These are phyloP conservation scores for Mangifera indica DNA, from an alignment of 345 rosid species.

Conservation along the genomic window DNA sequence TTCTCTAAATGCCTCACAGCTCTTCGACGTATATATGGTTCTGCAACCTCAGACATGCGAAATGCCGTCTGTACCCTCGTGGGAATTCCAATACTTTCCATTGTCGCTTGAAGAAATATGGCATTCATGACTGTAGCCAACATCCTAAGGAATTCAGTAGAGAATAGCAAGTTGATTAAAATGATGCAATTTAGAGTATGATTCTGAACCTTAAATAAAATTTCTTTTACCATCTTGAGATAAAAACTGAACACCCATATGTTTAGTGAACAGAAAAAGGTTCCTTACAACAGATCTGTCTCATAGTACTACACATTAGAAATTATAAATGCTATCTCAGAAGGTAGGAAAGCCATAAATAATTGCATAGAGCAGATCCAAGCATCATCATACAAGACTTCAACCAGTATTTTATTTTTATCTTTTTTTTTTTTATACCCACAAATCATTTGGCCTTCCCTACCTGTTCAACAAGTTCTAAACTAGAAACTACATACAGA, in stretches of 20 bases:
- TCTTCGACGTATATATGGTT: conserved; percentile 86
- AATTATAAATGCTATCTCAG: not conserved
- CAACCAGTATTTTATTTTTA: too few species aligned
- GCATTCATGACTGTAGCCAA: conserved; percentile 98
- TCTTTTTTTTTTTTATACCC: too few species aligned
- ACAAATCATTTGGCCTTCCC: too few species aligned
- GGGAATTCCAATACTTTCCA: conserved; percentile 96
- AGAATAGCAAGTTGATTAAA: not conserved
- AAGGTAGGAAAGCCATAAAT: not conserved
- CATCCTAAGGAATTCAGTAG: conserved; percentile 52
- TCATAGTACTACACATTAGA: not conserved
- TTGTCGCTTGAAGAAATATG: conserved; percentile 90
- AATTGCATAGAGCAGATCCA: not conserved
- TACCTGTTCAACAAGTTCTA: too few species aligned
- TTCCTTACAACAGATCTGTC: not conserved
- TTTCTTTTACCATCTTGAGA: not conserved
- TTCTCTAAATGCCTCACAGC: conserved; percentile 93
- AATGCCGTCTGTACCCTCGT: conserved; percentile 95
- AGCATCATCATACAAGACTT: too few species aligned
- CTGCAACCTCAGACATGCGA: conserved; percentile 95
- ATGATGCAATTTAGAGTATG: not conserved
- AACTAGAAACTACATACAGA: too few species aligned
- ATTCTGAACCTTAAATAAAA: not conserved
- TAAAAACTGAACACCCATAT: not conserved
- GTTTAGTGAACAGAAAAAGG: not conserved